Evolutionary conservation across 371 early-diverging fungal genomes (phyloP), one percentile per base, ranked within the genome.

Genomic region (Amoeboaphelidium protococcarum): DNA sequence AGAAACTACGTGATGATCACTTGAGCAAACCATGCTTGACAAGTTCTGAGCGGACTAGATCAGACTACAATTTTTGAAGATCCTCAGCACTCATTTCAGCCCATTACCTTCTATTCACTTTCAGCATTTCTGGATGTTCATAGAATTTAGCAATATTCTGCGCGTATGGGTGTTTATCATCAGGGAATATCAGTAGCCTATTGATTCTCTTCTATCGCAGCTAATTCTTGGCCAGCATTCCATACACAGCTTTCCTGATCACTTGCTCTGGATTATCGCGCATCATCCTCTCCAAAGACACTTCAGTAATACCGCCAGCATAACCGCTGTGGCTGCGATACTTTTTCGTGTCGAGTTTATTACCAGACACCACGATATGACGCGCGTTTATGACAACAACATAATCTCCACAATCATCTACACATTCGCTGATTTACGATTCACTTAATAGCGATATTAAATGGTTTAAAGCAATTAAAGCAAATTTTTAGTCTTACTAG

Each of bases 401-500:
- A 56, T 89, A 88, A 60, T 95, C 96, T 27, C 96, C 96, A 61
- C 80, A 80, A 65, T 95, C 92, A 23, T 79, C 85, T 81, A 65
- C 13, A 21, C 10, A 1, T n/a, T 31, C 37, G 16, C 37, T 31
- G 6, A 16, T 31, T 31, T 10, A 31, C 16, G 10, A 42, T 42
- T 19, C 13, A 19, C 6, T 42, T 6, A 42, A 22, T 22, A 22
- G 21, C 10, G 42, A n/a, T n/a, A n/a, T n/a, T n/a, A n/a, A n/a
- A n/a, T n/a, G n/a, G n/a, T n/a, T n/a, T n/a, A n/a, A n/a, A n/a
- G n/a, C n/a, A n/a, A n/a, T n/a, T n/a, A n/a, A n/a, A n/a, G n/a
- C n/a, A n/a, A n/a, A n/a, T n/a, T n/a, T n/a, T n/a, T n/a, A n/a
- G n/a, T n/a, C n/a, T n/a, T 71, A 88, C 85, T 67, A 37, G 87